phyloP scores from a whole-genome alignment of 331 rosid genomes.

The Quercus tomentella region DNA sequence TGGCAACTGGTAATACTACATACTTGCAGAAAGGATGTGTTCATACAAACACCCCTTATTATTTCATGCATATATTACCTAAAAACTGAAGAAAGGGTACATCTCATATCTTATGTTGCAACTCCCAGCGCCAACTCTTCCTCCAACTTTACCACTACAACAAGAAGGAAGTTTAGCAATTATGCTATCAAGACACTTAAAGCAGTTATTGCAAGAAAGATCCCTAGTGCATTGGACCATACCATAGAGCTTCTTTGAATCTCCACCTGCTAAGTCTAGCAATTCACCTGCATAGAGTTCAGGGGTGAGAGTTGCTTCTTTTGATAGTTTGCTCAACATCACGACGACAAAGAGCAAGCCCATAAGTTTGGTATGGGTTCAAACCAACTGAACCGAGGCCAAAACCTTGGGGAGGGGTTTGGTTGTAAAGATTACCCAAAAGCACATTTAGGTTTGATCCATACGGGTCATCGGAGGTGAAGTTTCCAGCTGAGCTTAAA shows the following conservation, averaged over 20 bases:
- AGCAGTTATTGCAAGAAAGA: not conserved
- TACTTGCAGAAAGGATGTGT: too few relatives aligned
- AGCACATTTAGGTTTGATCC: not conserved
- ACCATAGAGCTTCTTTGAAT: slow-evolving; percentile 41
- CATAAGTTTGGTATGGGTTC: not conserved
- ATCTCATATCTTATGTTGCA: not conserved
- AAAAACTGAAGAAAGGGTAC: not conserved
- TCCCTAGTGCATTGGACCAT: slow-evolving; percentile 17
- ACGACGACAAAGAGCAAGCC: not conserved
- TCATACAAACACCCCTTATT: too few relatives aligned
- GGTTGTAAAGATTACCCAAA: not conserved
- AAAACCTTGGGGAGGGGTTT: not conserved
- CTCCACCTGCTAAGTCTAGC: slow-evolving; percentile 7
- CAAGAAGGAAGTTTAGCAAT: not conserved
- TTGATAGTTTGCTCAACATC: slow-evolving; percentile 13
- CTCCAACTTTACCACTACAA: not conserved
- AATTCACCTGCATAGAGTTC: slow-evolving; percentile 43
- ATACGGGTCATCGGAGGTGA: slow-evolving; percentile 1
- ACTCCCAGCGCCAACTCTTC: not conserved
- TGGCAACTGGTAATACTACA: too few relatives aligned
- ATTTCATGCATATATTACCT: too few relatives aligned
- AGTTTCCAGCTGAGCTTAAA: not conserved
- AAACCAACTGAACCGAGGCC: slow-evolving; percentile 1
- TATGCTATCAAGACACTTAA: not conserved
- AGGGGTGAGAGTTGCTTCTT: slow-evolving; percentile 14